Percentiles rank a stretch among this genome's conserved stretches.
These are phyloP conservation scores for Pisolithus marmoratus DNA, from an alignment of 768 basidiomycete genomes.

Conservation along the genomic window DNA sequence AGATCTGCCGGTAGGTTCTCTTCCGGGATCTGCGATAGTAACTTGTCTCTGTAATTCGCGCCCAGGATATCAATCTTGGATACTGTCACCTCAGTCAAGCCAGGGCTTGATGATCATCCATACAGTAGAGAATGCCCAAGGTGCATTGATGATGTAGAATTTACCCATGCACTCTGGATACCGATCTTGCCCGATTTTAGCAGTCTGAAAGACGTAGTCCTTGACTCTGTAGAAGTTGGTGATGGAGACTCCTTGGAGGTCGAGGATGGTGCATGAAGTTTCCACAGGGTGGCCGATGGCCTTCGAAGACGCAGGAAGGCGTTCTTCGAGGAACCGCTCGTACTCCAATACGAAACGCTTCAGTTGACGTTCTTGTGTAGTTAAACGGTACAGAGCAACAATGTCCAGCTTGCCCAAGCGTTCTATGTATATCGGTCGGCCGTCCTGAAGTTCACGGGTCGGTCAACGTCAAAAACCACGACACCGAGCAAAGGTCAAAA, in stretches of 20 bases:
- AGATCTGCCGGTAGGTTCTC: conserved; percentile 84
- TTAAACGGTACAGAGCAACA: conserved; percentile 71
- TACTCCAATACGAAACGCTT: conserved; percentile 89
- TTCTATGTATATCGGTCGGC: conserved; percentile 94
- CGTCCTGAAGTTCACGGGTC: conserved; percentile 51
- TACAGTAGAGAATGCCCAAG: conserved; percentile 85
- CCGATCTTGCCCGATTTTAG: conserved; percentile 79
- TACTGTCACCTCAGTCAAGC: conserved; percentile 93
- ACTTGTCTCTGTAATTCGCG: conserved; percentile 57
- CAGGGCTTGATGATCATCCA: conserved; percentile 89
- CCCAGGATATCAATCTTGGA: conserved; percentile 90
- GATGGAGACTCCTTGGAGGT: conserved; percentile 68
- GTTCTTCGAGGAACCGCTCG: conserved; percentile 77
- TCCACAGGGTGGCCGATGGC: conserved; percentile 83
- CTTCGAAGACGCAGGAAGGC: conserved; percentile 73
- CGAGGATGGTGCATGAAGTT: conserved; percentile 96
- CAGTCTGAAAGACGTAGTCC: conserved; percentile 77
- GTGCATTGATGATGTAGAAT: conserved; percentile 98
- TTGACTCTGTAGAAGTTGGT: conserved; percentile 86
- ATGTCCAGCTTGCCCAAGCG: conserved; percentile 88
- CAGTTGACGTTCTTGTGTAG: conserved; percentile 83
- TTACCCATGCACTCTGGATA: conserved; percentile 96
- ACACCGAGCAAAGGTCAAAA: not conserved
- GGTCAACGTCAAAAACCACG: too few relatives aligned
- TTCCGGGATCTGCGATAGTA: conserved; percentile 75